Base-by-base conservation (phyloP, 495 filamentous ascomycete species). In the Bacidia rubella region DNA sequence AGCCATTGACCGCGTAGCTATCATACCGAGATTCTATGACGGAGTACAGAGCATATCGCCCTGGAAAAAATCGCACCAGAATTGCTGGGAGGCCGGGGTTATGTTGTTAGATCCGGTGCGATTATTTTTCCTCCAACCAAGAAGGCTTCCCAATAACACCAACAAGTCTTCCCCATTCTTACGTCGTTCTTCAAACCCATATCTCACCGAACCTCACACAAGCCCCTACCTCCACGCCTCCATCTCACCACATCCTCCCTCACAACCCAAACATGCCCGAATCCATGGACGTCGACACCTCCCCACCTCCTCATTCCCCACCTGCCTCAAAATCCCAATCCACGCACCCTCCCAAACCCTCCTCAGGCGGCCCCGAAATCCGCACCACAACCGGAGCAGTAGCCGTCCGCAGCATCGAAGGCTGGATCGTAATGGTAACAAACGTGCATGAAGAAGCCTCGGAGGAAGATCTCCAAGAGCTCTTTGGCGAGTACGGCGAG, bases 381-480 rank as follows among this genome's bases (percentile, higher is more conserved):
- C 80, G 83, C 63, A 95, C 90, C 44, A 73, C 79, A 54, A 71
- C 79, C 49, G 85, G 85, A 55, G 87, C 90, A 24, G 87, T 86
- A 4, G 93, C 90, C 12, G 93, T 99, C 49, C 87, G 93, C 66
- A 94, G 87, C 56, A 96, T 99, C 65, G 93, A 99, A 66, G 93
- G 93, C 58, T 99, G 93, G 93, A 97, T 99, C 68, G 75, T 99
- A 57, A 83, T 96, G 53, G 89, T 83, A 54, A 95, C 90, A 19
- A 96, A 97, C 66, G 87, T 97, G 39, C 92, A 99, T 67, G 93
- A 97, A 65, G 93, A 99, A 69, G 87, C 93, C 17, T 87, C 82
- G 61, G 93, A 99, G 70, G 93, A 99, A 68, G 88, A 95, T 56
- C 68, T 99, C 25, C 88, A 84, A 50, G 93, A 99, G 64, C 75